Evolutionary conservation across 108 stramenopile species (phyloP).

Genomic region (Ochromonas danica): DNA sequence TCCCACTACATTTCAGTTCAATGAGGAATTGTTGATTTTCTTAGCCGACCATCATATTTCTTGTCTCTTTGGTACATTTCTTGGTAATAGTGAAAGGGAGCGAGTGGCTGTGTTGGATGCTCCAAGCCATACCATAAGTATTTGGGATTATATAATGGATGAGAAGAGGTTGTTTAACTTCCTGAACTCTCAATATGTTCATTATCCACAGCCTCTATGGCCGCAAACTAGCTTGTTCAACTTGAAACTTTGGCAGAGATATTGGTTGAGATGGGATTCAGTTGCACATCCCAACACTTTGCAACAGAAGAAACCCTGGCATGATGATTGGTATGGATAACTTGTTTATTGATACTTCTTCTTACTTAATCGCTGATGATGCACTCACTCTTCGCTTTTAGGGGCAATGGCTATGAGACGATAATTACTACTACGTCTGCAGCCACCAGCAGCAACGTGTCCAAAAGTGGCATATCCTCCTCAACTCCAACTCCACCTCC

Average conservation of each 20-base stretch:
- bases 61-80: slow-evolving; percentile 85
- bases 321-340: slow-evolving; percentile 17
- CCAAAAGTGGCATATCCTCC: too few species aligned
- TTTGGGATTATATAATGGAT: slow-evolving; percentile 3
- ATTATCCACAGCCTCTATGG: slow-evolving; percentile 10
- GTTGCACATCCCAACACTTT: slow-evolving; percentile 8
- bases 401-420: too few species aligned
- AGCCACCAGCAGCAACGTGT: too few species aligned
- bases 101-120: slow-evolving; percentile 24
- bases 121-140: background rate
- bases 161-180: background rate
- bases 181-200: background rate
- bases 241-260: background rate
- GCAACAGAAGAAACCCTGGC: background rate
- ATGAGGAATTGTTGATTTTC: slow-evolving; percentile 49
- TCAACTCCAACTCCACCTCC: too few species aligned
- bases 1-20: slow-evolving; percentile 62
- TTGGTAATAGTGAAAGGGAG: slow-evolving; percentile 83
- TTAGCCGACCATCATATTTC: slow-evolving; percentile 78
- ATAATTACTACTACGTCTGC: too few species aligned
- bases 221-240: background rate
- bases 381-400: too few species aligned
- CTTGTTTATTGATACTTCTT: too few species aligned
- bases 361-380: too few species aligned
- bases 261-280: slow-evolving; percentile 11